Conservation (phyloP, 129 eudicot species). For the Kitagawia praeruptora region DNA sequence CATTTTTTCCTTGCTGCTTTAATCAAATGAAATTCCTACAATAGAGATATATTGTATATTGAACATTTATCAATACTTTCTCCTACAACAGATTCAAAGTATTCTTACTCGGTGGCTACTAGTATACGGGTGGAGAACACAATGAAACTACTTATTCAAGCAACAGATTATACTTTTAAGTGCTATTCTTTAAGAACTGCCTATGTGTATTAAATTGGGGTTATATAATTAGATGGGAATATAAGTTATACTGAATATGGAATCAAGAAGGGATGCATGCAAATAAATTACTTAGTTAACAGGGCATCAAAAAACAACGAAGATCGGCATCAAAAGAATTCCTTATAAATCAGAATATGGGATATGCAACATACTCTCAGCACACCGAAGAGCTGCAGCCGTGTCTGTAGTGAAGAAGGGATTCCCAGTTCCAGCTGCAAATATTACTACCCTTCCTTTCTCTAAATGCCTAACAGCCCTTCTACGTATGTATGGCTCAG, state of each 20-base stretch:
- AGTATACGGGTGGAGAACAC: background rate
- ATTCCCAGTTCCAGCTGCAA: constrained; percentile 98
- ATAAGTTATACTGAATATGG: background rate
- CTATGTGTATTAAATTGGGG: background rate
- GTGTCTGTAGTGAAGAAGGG: constrained; percentile 99
- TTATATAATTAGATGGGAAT: background rate
- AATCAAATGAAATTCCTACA: background rate
- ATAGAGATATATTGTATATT: background rate
- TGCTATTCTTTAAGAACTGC: background rate
- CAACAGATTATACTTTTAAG: background rate
- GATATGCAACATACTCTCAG: constrained; percentile 59
- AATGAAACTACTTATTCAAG: background rate
- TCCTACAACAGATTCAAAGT: background rate
- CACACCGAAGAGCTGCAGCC: constrained; percentile 95
- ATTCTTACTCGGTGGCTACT: background rate
- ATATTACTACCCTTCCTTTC: constrained; percentile 90
- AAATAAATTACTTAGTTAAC: background rate
- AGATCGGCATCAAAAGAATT: background rate
- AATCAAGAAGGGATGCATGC: background rate
- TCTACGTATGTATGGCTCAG: constrained; percentile 89
- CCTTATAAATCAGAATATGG: background rate
- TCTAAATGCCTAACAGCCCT: constrained; percentile 89
- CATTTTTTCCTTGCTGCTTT: background rate
- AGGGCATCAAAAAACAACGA: background rate
- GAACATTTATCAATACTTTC: background rate